A percentile compares a stretch with the other conserved stretches of the same genome.
phyloP scores from a whole-genome alignment of 306 rosid genomes.

The Cucurbita maxima region DNA sequence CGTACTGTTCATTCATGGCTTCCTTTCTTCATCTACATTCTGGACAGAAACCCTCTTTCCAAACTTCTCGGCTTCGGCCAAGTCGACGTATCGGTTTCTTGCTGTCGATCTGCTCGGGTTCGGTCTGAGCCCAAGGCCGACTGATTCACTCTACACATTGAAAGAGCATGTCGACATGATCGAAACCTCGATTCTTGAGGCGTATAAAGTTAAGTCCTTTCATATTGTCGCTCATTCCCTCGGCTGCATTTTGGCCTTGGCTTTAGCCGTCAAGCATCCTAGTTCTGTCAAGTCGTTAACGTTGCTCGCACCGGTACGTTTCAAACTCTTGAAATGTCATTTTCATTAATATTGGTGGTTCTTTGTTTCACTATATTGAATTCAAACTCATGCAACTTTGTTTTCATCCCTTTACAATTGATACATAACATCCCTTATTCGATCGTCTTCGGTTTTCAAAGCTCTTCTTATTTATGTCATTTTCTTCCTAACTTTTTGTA shows the following conservation, averaged over 20 bases:
- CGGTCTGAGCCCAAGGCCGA: slow-evolving; percentile 87
- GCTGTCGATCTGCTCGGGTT: slow-evolving; percentile 88
- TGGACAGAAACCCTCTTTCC: slow-evolving; percentile 94
- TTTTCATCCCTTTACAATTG: not conserved
- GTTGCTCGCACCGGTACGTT: slow-evolving; percentile 71
- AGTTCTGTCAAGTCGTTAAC: slow-evolving; percentile 65
- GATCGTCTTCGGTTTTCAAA: not conserved
- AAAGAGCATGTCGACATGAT: slow-evolving; percentile 81
- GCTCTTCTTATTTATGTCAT: not conserved
- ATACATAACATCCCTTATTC: not conserved
- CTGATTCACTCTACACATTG: slow-evolving; percentile 63
- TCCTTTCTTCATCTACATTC: slow-evolving; percentile 75
- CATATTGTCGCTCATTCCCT: slow-evolving; percentile 95
- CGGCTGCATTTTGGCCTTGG: slow-evolving; percentile 82
- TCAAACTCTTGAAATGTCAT: not conserved
- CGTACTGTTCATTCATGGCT: slow-evolving; percentile 84
- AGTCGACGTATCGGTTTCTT: slow-evolving; percentile 45
- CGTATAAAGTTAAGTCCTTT: slow-evolving; percentile 58
- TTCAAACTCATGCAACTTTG: not conserved
- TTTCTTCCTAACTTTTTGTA: not conserved
- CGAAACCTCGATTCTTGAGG: slow-evolving; percentile 55
- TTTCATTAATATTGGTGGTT: not conserved
- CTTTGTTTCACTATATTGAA: not conserved
- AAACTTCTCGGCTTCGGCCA: slow-evolving; percentile 33
- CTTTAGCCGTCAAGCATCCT: slow-evolving; percentile 72